Evolutionary conservation across 2,329 filamentous ascomycete species (phyloP).

Genomic region (Aureobasidium pullulans): DNA sequence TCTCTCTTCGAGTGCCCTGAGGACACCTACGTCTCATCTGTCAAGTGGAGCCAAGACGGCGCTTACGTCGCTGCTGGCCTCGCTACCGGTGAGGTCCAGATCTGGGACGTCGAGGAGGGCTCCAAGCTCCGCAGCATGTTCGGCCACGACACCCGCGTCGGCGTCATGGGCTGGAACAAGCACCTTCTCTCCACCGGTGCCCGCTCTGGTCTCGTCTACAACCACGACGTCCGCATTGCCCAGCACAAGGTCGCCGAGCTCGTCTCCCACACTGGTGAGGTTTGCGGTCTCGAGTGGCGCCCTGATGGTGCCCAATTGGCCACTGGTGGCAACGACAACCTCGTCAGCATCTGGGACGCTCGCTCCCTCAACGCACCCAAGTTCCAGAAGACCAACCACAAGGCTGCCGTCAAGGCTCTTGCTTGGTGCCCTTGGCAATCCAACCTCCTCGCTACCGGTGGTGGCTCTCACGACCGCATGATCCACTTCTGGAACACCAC

Average conservation of each 20-base stretch:
- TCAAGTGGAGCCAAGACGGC: conserved; percentile 97
- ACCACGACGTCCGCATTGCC: conserved; percentile 95
- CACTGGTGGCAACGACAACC: conserved; percentile 96
- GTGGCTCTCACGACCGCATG: conserved; percentile 91
- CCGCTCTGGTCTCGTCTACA: conserved; percentile 90
- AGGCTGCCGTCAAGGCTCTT: conserved; percentile 94
- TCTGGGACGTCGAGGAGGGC: conserved; percentile 95
- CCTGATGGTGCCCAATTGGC: conserved; percentile 93
- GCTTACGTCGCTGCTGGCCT: conserved; percentile 94
- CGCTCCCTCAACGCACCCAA: conserved; percentile 88
- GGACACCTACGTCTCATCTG: conserved; percentile 94
- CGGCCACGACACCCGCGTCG: conserved; percentile 91
- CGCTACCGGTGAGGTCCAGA: conserved; percentile 92
- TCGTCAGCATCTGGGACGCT: conserved; percentile 98
- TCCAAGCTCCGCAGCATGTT: conserved; percentile 98
- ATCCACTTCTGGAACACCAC: conserved; percentile 99
- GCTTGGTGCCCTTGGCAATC: conserved; percentile 99
- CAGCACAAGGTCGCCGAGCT: conserved; percentile 98
- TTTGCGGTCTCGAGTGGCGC: conserved; percentile 96
- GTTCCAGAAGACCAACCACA: conserved; percentile 99
- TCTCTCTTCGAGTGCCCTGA: conserved; percentile 79
- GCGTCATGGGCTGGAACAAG: conserved; percentile 99
- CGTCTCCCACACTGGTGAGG: conserved; percentile 92
- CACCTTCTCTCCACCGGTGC: conserved; percentile 92
- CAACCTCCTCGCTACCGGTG: conserved; percentile 92